phyloP scores from a whole-genome alignment of 495 filamentous ascomycete species.

The Penicillium herquei region DNA sequence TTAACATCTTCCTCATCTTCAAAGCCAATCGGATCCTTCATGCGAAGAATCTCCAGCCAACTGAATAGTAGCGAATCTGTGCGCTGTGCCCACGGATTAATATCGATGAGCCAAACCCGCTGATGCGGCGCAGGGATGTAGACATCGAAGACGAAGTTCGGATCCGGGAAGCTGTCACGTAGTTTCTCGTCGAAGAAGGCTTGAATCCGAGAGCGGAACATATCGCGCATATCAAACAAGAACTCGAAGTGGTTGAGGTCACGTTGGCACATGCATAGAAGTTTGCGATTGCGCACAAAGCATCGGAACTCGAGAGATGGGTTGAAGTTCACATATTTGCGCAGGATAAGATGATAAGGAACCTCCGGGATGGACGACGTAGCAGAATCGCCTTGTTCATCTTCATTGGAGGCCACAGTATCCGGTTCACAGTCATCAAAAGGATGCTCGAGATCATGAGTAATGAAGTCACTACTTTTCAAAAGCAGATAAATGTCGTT shows the following conservation, averaged over 20 bases:
- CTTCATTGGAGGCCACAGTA: constrained; percentile 10
- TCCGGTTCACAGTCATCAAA: constrained; percentile 73
- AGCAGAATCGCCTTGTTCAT: neutral
- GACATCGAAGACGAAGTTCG: constrained; percentile 82
- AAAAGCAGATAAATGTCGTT: constrained; percentile 93
- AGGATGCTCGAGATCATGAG: constrained; percentile 88
- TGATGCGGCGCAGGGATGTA: constrained; percentile 80
- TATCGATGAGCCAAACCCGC: constrained; percentile 82
- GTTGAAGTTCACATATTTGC: constrained; percentile 83
- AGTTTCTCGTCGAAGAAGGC: constrained; percentile 73
- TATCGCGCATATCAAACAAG: constrained; percentile 60
- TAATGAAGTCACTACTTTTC: constrained; percentile 90
- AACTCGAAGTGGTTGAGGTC: constrained; percentile 91
- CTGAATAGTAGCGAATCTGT: constrained; percentile 89
- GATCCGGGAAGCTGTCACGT: constrained; percentile 75
- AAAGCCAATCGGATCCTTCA: constrained; percentile 54
- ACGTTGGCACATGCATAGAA: constrained; percentile 84
- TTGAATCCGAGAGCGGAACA: constrained; percentile 60
- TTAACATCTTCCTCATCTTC: constrained; percentile 31
- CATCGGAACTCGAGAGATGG: constrained; percentile 91
- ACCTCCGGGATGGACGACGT: constrained; percentile 36
- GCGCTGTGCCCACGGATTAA: constrained; percentile 90
- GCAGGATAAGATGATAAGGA: constrained; percentile 70
- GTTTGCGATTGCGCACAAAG: constrained; percentile 75
- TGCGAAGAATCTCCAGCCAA: constrained; percentile 81